These are phyloP conservation scores for Lentinula lateritia DNA, from an alignment of 768 basidiomycete species.

Conservation along the genomic window DNA sequence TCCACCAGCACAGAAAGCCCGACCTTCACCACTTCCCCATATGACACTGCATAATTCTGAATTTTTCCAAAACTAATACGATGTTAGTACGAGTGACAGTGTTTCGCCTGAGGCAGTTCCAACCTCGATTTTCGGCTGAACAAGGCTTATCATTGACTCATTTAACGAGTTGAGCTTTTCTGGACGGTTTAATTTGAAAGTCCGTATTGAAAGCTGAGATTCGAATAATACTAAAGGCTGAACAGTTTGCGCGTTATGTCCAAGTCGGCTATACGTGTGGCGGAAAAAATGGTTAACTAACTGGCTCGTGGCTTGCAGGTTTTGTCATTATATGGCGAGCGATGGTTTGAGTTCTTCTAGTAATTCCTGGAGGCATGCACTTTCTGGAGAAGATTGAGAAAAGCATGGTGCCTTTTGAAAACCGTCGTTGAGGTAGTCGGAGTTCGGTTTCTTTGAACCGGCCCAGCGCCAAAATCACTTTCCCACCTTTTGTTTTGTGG, in stretches of 20 bases:
- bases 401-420: conserved; percentile 18
- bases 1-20: conserved; percentile 92
- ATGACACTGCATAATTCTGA: conserved; percentile 70
- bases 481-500: neutral
- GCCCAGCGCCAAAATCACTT: neutral
- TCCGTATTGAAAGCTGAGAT: conserved; percentile 56
- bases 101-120: neutral
- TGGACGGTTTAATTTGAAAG: conserved; percentile 77
- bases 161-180: conserved; percentile 80
- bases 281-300: neutral
- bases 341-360: conserved; percentile 39
- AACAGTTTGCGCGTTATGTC: conserved; percentile 11
- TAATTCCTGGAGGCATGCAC: conserved; percentile 38
- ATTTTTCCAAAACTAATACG: conserved; percentile 62
- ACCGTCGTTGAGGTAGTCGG: neutral
- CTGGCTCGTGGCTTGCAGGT: conserved; percentile 15
- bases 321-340: conserved; percentile 45
- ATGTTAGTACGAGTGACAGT: neutral
- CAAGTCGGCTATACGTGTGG: conserved; percentile 5
- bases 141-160: conserved; percentile 64
- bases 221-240: conserved; percentile 63
- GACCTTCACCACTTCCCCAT: conserved; percentile 63
- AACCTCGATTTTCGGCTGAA: conserved; percentile 76
- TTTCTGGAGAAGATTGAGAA: conserved; percentile 22
- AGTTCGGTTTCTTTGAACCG: neutral